Conservation (phyloP, 805 yeast genomes). For the Schwanniomyces yamadae region DNA sequence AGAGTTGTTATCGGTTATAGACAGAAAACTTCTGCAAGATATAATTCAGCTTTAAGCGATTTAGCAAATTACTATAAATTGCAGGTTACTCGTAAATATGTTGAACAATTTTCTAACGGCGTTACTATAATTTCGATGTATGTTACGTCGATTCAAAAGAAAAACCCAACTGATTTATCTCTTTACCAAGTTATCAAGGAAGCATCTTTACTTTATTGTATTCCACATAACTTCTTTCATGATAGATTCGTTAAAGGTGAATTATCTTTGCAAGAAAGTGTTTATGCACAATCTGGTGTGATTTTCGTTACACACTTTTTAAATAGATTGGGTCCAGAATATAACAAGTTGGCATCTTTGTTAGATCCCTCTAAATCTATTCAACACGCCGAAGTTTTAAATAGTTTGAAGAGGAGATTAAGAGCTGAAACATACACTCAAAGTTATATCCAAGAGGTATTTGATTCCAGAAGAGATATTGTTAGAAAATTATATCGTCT, state of each 20-base stretch:
- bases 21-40: constrained; percentile 80
- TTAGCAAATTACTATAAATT: constrained; percentile 87
- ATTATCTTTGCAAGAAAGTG: constrained; percentile 89
- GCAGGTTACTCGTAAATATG: constrained; percentile 82
- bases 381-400: constrained; percentile 72
- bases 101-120: constrained; percentile 91
- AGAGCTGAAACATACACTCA: constrained; percentile 93
- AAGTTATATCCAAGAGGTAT: constrained; percentile 74
- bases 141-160: constrained; percentile 59
- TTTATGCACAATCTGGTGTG: constrained; percentile 91
- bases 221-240: constrained; percentile 84
- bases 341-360: constrained; percentile 62
- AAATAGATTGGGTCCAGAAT: constrained; percentile 91
- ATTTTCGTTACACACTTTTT: constrained; percentile 92
- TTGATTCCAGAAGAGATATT: constrained; percentile 66
- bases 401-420: constrained; percentile 79
- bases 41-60: constrained; percentile 81
- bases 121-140: constrained; percentile 84
- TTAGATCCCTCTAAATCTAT: constrained; percentile 61
- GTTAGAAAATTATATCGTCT: constrained; percentile 82
- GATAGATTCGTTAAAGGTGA: constrained; percentile 68
- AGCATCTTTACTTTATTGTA: constrained; percentile 86
- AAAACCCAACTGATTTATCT: constrained; percentile 63
- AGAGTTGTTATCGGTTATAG: constrained; percentile 87
- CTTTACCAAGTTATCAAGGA: constrained; percentile 90